phyloP scores from a whole-genome alignment of 441 rosid species.

The Eruca vesicaria region DNA sequence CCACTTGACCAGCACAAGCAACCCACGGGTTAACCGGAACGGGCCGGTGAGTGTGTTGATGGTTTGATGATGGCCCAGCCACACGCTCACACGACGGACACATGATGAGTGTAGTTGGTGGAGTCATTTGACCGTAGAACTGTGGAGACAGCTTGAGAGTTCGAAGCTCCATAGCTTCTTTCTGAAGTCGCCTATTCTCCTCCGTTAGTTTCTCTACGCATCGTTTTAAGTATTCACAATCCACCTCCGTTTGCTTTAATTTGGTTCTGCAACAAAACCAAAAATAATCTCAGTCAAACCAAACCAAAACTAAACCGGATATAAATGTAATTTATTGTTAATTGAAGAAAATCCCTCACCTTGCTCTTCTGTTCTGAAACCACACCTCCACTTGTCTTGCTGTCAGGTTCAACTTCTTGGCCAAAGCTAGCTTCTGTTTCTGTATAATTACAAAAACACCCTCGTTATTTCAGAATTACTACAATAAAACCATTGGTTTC shows the following conservation, averaged over 20 bases:
- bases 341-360: slow-evolving; percentile 44
- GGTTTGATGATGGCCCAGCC: slow-evolving; percentile 46
- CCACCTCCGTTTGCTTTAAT: slow-evolving; percentile 96
- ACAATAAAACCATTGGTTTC: neutral
- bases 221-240: slow-evolving; percentile 84
- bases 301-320: neutral
- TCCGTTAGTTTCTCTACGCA: slow-evolving; percentile 87
- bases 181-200: slow-evolving; percentile 86
- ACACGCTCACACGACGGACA: slow-evolving; percentile 98
- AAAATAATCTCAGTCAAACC: neutral
- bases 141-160: slow-evolving; percentile 91
- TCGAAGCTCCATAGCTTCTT: slow-evolving; percentile 87
- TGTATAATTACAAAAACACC: slow-evolving; percentile 38
- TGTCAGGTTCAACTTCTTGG: slow-evolving; percentile 75
- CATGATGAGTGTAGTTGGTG: slow-evolving; percentile 95
- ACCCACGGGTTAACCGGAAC: slow-evolving; percentile 24
- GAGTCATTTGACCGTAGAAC: slow-evolving; percentile 92
- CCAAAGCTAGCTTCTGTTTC: slow-evolving; percentile 88
- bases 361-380: slow-evolving; percentile 98
- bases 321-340: neutral
- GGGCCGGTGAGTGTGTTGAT: slow-evolving; percentile 20
- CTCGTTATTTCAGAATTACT: neutral
- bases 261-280: slow-evolving; percentile 60
- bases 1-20: slow-evolving; percentile 37
- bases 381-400: slow-evolving; percentile 96